A percentile compares a stretch with the other conserved stretches of the same genome.
Evolutionary conservation across 208 protist species (phyloP).

Genomic region (Phytomonas sp.): DNA sequence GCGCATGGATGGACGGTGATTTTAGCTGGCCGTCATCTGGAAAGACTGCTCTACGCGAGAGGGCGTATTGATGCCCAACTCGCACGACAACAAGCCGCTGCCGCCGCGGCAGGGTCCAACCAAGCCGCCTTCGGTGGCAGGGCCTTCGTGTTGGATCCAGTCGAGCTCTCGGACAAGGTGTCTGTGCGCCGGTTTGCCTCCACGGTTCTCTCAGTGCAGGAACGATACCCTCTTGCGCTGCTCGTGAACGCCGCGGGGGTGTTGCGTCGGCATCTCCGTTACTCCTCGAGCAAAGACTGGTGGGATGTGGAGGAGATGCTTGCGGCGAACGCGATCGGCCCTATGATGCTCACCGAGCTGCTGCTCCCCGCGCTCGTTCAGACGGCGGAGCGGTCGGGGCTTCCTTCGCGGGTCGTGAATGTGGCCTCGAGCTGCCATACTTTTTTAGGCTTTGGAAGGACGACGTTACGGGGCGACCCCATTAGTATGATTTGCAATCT

Average conservation of each 20-base stretch:
- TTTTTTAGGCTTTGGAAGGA: slow-evolving; percentile 42
- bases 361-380: slow-evolving; percentile 59
- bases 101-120: neutral
- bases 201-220: slow-evolving; percentile 22
- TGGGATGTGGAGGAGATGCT: slow-evolving; percentile 61
- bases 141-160: slow-evolving; percentile 50
- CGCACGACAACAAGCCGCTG: neutral
- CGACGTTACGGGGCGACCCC: slow-evolving; percentile 22
- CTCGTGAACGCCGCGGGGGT: slow-evolving; percentile 76
- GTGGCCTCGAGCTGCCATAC: slow-evolving; percentile 82
- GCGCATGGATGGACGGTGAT: slow-evolving; percentile 73
- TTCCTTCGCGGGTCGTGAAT: slow-evolving; percentile 75
- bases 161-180: slow-evolving; percentile 55
- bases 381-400: slow-evolving; percentile 38
- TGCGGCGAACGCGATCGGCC: slow-evolving; percentile 73
- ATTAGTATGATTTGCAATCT: slow-evolving; percentile 59
- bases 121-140: neutral
- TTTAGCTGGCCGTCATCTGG: slow-evolving; percentile 42
- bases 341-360: slow-evolving; percentile 66
- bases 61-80: slow-evolving; percentile 27
- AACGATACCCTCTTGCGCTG: slow-evolving; percentile 39
- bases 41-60: slow-evolving; percentile 46
- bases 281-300: slow-evolving; percentile 19
- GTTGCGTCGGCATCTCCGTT: slow-evolving; percentile 31
- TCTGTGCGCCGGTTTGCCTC: slow-evolving; percentile 65